phyloP scores from a whole-genome alignment of 2,329 filamentous ascomycete species.

The Fusarium cyanostomum region DNA sequence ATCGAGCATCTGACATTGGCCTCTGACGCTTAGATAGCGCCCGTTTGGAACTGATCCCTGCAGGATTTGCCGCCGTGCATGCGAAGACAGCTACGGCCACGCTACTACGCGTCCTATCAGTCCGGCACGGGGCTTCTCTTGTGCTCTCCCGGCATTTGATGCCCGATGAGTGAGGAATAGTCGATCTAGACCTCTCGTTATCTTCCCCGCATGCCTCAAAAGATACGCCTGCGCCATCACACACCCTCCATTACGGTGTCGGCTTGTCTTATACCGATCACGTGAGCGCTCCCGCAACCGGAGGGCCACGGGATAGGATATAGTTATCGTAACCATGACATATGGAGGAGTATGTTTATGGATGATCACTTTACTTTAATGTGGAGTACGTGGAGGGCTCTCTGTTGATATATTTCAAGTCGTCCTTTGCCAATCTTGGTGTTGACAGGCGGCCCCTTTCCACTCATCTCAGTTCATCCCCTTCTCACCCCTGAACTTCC shows the following conservation, averaged over 20 bases:
- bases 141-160: conserved; percentile 26
- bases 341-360: conserved; percentile 8
- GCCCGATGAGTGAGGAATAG: conserved; percentile 12
- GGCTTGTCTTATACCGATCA: conserved; percentile 21
- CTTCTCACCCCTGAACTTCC: neutral
- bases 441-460: conserved; percentile 17
- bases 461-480: neutral
- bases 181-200: conserved; percentile 26
- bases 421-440: conserved; percentile 23
- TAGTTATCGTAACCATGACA: conserved; percentile 34
- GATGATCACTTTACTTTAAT: conserved; percentile 8
- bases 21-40: conserved; percentile 4
- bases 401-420: conserved; percentile 29
- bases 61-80: conserved; percentile 20
- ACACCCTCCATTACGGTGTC: conserved; percentile 22
- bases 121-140: conserved; percentile 9
- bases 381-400: conserved; percentile 18
- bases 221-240: conserved; percentile 6
- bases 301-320: conserved; percentile 29
- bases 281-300: conserved; percentile 36
- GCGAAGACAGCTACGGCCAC: neutral
- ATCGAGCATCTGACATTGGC: conserved; percentile 5
- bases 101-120: conserved; percentile 29
- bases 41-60: conserved; percentile 3
- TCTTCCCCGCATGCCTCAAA: conserved; percentile 27